A percentile compares a stretch with the other conserved stretches of the same genome.
phyloP scores from a whole-genome alignment of 352 stramenopile species.

The Globisporangium perplexum region DNA sequence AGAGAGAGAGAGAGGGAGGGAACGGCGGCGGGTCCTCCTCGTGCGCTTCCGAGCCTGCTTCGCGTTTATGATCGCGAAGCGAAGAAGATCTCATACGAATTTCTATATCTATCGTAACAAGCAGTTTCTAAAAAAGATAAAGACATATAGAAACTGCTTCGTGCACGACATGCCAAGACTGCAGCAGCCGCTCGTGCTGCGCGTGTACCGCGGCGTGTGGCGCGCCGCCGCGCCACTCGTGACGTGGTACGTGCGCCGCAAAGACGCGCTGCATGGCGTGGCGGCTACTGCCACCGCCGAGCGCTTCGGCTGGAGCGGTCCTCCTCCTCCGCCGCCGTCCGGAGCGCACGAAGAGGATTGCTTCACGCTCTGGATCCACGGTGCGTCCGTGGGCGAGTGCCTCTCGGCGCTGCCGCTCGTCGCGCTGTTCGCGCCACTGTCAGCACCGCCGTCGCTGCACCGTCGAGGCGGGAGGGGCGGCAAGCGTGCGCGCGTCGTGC shows the following conservation, averaged over 20 bases:
- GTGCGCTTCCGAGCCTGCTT: background rate
- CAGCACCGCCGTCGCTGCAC: background rate
- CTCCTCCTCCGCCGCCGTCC: conserved; percentile 18
- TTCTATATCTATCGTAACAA: too few relatives aligned
- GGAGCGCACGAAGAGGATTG: conserved; percentile 1
- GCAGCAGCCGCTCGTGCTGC: background rate
- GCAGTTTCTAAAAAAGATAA: too few relatives aligned
- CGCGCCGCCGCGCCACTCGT: conserved; percentile 41
- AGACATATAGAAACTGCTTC: too few relatives aligned
- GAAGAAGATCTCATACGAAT: background rate
- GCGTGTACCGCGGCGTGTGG: conserved; percentile 50
- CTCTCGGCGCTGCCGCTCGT: conserved; percentile 61
- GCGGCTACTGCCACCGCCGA: conserved; percentile 28
- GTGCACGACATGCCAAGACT: too few relatives aligned
- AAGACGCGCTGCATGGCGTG: conserved; percentile 37
- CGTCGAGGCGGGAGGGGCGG: background rate
- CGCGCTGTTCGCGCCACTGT: conserved; percentile 19
- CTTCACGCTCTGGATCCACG: conserved; percentile 70
- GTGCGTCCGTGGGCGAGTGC: conserved; percentile 68
- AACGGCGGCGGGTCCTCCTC: too few relatives aligned
- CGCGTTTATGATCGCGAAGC: background rate
- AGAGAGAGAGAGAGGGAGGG: background rate
- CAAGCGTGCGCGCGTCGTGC: conserved; percentile 29
- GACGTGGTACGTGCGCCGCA: conserved; percentile 44
- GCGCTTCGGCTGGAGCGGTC: conserved; percentile 41